These are phyloP conservation scores for Eutrema yunnanense DNA, from an alignment of 345 rosid species.

Conservation along the genomic window DNA sequence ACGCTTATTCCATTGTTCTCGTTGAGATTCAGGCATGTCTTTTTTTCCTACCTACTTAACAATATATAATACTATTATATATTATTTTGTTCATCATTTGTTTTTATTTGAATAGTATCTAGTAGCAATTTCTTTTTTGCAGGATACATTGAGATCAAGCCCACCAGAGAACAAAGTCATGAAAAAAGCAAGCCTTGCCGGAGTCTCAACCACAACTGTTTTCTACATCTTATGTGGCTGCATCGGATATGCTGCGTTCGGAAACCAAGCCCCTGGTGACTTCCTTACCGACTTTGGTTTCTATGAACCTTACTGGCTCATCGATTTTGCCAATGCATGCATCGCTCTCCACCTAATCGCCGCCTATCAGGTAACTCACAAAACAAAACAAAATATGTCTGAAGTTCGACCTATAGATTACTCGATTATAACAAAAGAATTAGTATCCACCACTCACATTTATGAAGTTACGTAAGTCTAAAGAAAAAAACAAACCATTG, in stretches of 20 bases:
- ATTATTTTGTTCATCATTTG: too few relatives aligned
- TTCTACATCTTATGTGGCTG: slow-evolving; percentile 78
- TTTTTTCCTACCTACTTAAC: background rate
- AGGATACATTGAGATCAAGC: slow-evolving; percentile 62
- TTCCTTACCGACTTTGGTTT: slow-evolving; percentile 91
- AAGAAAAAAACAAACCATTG: background rate
- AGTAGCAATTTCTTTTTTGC: slow-evolving; percentile 3
- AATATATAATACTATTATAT: too few relatives aligned
- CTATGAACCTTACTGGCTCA: slow-evolving; percentile 78
- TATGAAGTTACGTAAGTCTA: background rate
- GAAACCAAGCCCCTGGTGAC: slow-evolving; percentile 78
- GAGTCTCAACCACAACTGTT: slow-evolving; percentile 52
- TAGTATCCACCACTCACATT: background rate
- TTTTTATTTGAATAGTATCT: background rate
- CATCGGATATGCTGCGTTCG: slow-evolving; percentile 80
- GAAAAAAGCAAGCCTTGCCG: slow-evolving; percentile 54
- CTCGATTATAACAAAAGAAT: background rate
- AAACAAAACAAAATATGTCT: background rate
- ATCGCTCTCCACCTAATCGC: slow-evolving; percentile 74
- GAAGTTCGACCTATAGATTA: background rate
- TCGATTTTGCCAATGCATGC: slow-evolving; percentile 81
- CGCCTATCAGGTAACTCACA: slow-evolving; percentile 66
- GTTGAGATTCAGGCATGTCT: slow-evolving; percentile 65
- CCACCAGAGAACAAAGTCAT: slow-evolving; percentile 65
- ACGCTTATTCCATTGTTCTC: slow-evolving; percentile 70